These are phyloP conservation scores for Aspergillus leporis DNA, from an alignment of 495 filamentous ascomycete species.

Conservation along the genomic window DNA sequence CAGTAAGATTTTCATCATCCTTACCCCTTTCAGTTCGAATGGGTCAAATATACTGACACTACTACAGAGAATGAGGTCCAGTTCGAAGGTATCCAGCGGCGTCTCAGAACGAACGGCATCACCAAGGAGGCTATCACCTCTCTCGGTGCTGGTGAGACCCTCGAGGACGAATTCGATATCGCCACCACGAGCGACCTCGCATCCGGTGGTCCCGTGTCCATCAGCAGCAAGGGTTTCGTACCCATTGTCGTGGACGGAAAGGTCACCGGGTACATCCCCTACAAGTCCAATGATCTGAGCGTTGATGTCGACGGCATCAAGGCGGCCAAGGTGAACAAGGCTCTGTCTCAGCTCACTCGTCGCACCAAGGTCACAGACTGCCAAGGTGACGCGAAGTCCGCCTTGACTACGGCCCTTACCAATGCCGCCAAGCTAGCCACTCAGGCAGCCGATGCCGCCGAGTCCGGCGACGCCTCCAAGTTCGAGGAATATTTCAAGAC, in stretches of 20 bases:
- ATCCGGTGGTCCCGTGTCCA: conserved; percentile 46
- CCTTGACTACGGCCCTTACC: conserved; percentile 47
- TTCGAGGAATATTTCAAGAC: conserved; percentile 65
- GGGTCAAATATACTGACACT: background rate
- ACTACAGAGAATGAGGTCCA: conserved; percentile 45
- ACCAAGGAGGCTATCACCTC: conserved; percentile 52
- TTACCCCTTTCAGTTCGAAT: too few species aligned
- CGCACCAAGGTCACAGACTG: conserved; percentile 54
- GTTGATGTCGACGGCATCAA: conserved; percentile 51
- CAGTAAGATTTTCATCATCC: too few species aligned
- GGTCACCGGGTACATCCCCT: conserved; percentile 46
- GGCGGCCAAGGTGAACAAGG: conserved; percentile 47
- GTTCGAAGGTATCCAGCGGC: conserved; percentile 59
- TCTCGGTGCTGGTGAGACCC: conserved; percentile 54
- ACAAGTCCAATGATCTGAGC: conserved; percentile 45
- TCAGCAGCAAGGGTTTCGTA: conserved; percentile 53
- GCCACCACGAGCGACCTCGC: conserved; percentile 57
- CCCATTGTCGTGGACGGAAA: conserved; percentile 43
- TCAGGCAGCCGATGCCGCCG: conserved; percentile 52
- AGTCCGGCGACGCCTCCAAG: conserved; percentile 47
- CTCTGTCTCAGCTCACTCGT: conserved; percentile 44
- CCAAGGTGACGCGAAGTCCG: conserved; percentile 39
- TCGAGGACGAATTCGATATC: conserved; percentile 58
- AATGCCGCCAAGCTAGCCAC: conserved; percentile 53
- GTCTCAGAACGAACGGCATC: conserved; percentile 45